Conservation (phyloP, 2,329 filamentous ascomycete genomes). For the Paracoccidioides brasiliensis region DNA sequence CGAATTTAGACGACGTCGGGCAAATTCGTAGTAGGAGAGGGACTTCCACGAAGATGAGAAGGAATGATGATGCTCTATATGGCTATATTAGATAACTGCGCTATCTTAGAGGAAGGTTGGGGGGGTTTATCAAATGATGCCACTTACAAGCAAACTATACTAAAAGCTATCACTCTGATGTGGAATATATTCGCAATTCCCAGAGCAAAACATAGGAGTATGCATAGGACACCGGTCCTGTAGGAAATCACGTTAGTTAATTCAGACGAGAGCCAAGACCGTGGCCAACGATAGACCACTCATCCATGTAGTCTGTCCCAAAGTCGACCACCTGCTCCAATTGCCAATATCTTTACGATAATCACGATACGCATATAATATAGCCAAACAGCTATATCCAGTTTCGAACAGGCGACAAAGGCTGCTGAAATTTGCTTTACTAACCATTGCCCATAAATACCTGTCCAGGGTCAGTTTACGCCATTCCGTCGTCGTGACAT, state of each 20-base stretch:
- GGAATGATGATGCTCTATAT: conserved; percentile 51
- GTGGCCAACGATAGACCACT: not conserved
- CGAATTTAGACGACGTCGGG: conserved; percentile 82
- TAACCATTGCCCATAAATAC: conserved; percentile 58
- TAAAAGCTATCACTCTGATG: conserved; percentile 45
- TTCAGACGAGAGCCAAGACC: not conserved
- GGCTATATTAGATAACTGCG: conserved; percentile 32
- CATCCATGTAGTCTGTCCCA: not conserved
- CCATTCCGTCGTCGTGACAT: not conserved
- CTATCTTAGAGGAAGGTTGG: conserved; percentile 6
- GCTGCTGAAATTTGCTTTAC: conserved; percentile 17
- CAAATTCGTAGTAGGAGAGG: conserved; percentile 94
- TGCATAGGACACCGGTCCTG: conserved; percentile 44
- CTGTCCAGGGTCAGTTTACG: conserved; percentile 23
- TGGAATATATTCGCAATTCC: conserved; percentile 58
- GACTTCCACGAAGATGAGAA: conserved; percentile 78
- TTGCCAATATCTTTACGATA: not conserved
- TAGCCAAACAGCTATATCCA: not conserved
- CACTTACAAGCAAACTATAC: conserved; percentile 44
- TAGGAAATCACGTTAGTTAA: not conserved
- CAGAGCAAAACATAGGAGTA: conserved; percentile 53
- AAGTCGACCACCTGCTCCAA: not conserved
- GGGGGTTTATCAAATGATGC: not conserved
- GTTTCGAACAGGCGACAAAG: not conserved
- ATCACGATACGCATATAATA: not conserved